A percentile compares a stretch with the other conserved stretches of the same genome.
Conservation (phyloP, 1,139 yeast species). For the Saccharomyces hybrid region DNA sequence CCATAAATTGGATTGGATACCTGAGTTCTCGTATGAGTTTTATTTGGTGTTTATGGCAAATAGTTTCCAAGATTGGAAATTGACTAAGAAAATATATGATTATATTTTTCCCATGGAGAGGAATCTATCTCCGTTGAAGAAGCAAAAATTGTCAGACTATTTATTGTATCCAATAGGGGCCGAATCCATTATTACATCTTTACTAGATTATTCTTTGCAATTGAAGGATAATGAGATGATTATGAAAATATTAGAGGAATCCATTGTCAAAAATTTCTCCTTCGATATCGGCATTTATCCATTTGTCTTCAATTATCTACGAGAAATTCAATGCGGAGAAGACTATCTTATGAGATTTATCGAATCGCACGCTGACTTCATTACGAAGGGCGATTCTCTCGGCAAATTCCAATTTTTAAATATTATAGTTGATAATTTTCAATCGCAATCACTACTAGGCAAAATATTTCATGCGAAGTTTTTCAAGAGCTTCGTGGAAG, state of each 20-base stretch:
- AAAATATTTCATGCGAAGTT: slow-evolving; percentile 25
- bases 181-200: slow-evolving; percentile 21
- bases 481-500: slow-evolving; percentile 24
- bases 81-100: slow-evolving; percentile 31
- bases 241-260: slow-evolving; percentile 34
- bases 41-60: slow-evolving; percentile 31
- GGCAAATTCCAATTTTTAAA: slow-evolving; percentile 28
- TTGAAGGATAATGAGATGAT: slow-evolving; percentile 30
- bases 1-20: slow-evolving; percentile 34
- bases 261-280: slow-evolving; percentile 31
- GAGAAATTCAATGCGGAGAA: slow-evolving; percentile 27
- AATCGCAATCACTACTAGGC: slow-evolving; percentile 19
- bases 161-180: slow-evolving; percentile 23
- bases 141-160: slow-evolving; percentile 17
- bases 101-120: slow-evolving; percentile 32
- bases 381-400: slow-evolving; percentile 4
- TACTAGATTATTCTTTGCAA: slow-evolving; percentile 30
- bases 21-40: slow-evolving; percentile 36
- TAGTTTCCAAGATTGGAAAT: slow-evolving; percentile 28
- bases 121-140: slow-evolving; percentile 6
- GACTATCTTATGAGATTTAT: slow-evolving; percentile 32
- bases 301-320: slow-evolving; percentile 29
- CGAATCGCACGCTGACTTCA: slow-evolving; percentile 29
- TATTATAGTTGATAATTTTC: slow-evolving; percentile 20
- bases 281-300: slow-evolving; percentile 32